Base-by-base conservation (phyloP, 2,329 filamentous ascomycete genomes). In the Fusarium concolor region DNA sequence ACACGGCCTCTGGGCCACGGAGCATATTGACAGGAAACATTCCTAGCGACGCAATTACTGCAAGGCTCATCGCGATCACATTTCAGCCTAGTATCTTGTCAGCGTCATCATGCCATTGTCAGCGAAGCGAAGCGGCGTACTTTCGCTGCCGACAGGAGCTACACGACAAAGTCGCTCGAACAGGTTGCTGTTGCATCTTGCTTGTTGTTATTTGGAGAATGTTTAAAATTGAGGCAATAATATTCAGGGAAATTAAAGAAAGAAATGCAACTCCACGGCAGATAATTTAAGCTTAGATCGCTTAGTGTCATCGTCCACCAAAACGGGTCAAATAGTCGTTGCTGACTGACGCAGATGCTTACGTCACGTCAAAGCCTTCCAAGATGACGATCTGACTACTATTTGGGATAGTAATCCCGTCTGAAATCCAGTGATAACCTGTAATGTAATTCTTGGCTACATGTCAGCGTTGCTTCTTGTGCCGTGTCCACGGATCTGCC, bases 31-130 rank as follows among this genome's bases (percentile, higher is more conserved):
- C 68, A 71, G 2, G 61, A 47, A 28, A 70, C 55, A n/a, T 59
- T 65, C 22, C 68, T 63, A 2, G 68, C 33, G 3, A 71, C 42
- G 2, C 68, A 70, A 29, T 71, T 71, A 28, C 65, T 67, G 10
- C 65, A 71, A 2, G 65, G 68, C 24, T 71, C 68, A 29, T 67
- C 60, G 4, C 68, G 68, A 31, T 71, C 58, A 39, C 68, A 71
- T 59, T 70, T 71, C 2, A 71, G 20, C 8, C 62, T 62, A 1
- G 8, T 37, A 29, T 56, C 8, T 35, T 4, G 35, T 63, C 20
- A 63, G 60, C 33, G 22, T 37, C 20, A 14, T 44, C 43, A 43
- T 33, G 12, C 29, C 8, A 26, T 26, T 26, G 29, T 18, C 2
- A 1, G 39, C 15, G 10, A 39, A 14, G 11, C 10, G 10, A 18